Evolutionary conservation across 1,284 basidiomycete species (phyloP), one percentile per base, ranked within the genome.

Genomic region (Leccinum proliferum): DNA sequence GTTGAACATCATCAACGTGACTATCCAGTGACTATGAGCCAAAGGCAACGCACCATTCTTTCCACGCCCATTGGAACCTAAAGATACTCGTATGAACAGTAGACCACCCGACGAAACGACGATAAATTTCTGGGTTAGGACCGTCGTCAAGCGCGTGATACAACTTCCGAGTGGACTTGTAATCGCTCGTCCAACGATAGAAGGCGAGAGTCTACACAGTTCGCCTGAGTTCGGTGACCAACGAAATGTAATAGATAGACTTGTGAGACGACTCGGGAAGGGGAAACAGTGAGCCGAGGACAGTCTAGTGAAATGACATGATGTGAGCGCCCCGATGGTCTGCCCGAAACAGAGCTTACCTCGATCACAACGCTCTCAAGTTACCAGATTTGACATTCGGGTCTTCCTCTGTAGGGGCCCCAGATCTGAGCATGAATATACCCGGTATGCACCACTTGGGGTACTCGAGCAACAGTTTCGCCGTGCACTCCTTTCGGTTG

Each of bases 81-180:
- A 99, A 99, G 78, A 99, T 99, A 69, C 92, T 95, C 84, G 99
- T 90, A 70, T 99, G 97, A 32, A 93, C 83, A 5, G 93, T 86
- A 70, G 98, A 98, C 97, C 97, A 99, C 67, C 97, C 94, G 0
- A 92, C 86, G 63, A 95, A 91, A 21, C 94, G 81, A 61, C 88
- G 82, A 0, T 90, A 81, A 55, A 93, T 79, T 68, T 97, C 96
- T 4, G 92, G 86, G 67, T 98, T 96, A 43, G 98, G 79, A 1
- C 91, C 91, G 53, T 94, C 90, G 1, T 82, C 81, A n/a, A 96
- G 79, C 12, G 83, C 75, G 12, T 75, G 77, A 72, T 97, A 99
- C 14, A 98, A 75, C 29, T 32, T 32, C 29, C 29, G 29, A 7
- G 98, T 94, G 3, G 92, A 93, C 73, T 97, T 94, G 60, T 97